A percentile compares a stretch with the other conserved stretches of the same genome.
Conservation (phyloP, 495 filamentous ascomycete species). For the Xylaria venustula region DNA sequence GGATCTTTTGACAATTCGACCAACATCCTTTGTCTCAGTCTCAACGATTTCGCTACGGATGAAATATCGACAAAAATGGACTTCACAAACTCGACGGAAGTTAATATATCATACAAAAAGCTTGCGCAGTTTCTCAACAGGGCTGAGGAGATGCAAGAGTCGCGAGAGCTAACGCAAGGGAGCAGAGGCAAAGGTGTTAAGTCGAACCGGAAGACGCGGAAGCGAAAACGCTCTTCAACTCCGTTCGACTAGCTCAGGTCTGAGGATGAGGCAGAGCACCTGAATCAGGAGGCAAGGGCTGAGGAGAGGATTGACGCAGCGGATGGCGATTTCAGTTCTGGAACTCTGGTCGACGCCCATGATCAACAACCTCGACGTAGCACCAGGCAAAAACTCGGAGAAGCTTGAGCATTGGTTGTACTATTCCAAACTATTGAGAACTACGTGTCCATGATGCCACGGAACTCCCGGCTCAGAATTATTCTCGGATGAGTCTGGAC, state of each 20-base stretch:
- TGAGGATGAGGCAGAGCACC: too few species aligned
- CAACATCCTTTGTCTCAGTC: neutral
- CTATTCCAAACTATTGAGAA: too few species aligned
- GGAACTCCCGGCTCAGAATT: too few species aligned
- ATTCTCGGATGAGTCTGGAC: too few species aligned
- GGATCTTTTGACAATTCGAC: neutral
- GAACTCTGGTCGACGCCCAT: too few species aligned
- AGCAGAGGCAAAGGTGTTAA: neutral
- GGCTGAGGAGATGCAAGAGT: neutral
- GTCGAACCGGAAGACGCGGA: neutral
- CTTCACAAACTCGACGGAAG: neutral
- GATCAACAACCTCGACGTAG: too few species aligned
- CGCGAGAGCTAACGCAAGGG: neutral
- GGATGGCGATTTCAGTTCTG: too few species aligned
- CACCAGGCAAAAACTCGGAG: too few species aligned
- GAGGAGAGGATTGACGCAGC: too few species aligned
- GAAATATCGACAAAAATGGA: neutral
- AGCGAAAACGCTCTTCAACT: neutral
- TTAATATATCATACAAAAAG: neutral
- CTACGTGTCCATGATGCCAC: too few species aligned
- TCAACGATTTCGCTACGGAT: neutral
- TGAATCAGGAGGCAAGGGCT: too few species aligned
- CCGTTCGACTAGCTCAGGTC: neutral
- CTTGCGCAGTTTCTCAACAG: neutral
- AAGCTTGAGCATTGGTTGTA: too few species aligned